These are phyloP conservation scores for Pyracantha coccinea DNA, from an alignment of 331 rosid species.

Conservation along the genomic window DNA sequence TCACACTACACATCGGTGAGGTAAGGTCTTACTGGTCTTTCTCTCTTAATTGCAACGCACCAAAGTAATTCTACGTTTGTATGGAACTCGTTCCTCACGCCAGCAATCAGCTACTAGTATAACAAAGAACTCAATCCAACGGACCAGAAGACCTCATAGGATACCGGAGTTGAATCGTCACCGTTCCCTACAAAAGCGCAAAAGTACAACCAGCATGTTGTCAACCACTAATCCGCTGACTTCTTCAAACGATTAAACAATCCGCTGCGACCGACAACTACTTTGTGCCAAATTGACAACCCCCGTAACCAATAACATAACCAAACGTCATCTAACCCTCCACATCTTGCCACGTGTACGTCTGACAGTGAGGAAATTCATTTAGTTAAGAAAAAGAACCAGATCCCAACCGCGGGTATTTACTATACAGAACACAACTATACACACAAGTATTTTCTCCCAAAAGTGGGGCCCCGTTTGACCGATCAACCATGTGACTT, in stretches of 20 bases:
- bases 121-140: neutral
- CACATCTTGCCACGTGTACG: neutral
- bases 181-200: neutral
- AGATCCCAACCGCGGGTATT: neutral
- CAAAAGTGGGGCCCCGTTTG: conserved; percentile 13
- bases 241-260: neutral
- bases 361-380: neutral
- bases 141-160: conserved; percentile 13
- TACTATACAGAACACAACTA: neutral
- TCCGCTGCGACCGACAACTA: neutral
- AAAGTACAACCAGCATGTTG: neutral
- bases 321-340: neutral
- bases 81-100: neutral
- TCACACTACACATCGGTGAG: neutral
- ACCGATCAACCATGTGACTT: conserved; percentile 30
- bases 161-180: conserved; percentile 6
- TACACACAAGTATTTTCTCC: neutral
- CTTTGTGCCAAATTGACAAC: neutral
- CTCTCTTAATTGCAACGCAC: no score
- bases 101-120: no score
- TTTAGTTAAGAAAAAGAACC: neutral
- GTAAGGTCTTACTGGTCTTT: neutral
- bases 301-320: neutral
- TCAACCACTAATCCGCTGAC: conserved; percentile 9
- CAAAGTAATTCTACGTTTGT: neutral